Percentiles rank a stretch among this genome's conserved stretches.
phyloP scores from a whole-genome alignment of 1,139 yeast genomes.

The Casaregolazyma suthepensis region DNA sequence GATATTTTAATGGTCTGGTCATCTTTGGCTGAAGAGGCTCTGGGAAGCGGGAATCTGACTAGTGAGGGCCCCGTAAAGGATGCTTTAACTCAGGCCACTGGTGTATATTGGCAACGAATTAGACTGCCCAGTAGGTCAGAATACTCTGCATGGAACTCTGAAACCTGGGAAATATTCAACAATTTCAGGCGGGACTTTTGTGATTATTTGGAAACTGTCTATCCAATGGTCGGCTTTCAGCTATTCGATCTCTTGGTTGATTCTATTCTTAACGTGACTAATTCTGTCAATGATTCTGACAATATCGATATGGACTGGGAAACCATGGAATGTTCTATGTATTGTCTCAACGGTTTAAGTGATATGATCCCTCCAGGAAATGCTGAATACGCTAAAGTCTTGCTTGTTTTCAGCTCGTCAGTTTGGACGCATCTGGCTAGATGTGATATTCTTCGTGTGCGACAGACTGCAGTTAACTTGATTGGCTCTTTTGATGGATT shows the following conservation, averaged over 20 bases:
- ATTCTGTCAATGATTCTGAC: constrained; percentile 17
- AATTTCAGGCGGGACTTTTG: constrained; percentile 67
- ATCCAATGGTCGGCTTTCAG: constrained; percentile 54
- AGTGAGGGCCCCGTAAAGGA: constrained; percentile 18
- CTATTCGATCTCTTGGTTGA: constrained; percentile 47
- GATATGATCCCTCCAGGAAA: constrained; percentile 33
- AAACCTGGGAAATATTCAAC: constrained; percentile 48
- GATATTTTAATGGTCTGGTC: constrained; percentile 78
- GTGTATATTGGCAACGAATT: constrained; percentile 58
- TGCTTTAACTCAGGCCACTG: constrained; percentile 43
- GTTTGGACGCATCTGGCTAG: constrained; percentile 29
- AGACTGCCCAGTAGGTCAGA: constrained; percentile 36
- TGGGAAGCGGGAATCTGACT: constrained; percentile 46
- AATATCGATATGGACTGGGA: constrained; percentile 27
- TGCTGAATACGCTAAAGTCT: constrained; percentile 22
- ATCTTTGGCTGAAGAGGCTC: constrained; percentile 57
- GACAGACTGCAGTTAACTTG: constrained; percentile 32
- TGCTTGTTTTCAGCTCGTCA: constrained; percentile 29
- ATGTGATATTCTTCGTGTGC: constrained; percentile 24
- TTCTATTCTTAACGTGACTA: constrained; percentile 34
- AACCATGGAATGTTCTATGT: constrained; percentile 66
- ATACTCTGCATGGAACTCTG: constrained; percentile 23
- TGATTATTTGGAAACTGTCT: constrained; percentile 66
- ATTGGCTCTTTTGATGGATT: constrained; percentile 33
- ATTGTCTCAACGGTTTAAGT: constrained; percentile 46